These are phyloP conservation scores for Hypoxylon sp. DNA, from an alignment of 2,329 filamentous ascomycete genomes.

Conservation along the genomic window DNA sequence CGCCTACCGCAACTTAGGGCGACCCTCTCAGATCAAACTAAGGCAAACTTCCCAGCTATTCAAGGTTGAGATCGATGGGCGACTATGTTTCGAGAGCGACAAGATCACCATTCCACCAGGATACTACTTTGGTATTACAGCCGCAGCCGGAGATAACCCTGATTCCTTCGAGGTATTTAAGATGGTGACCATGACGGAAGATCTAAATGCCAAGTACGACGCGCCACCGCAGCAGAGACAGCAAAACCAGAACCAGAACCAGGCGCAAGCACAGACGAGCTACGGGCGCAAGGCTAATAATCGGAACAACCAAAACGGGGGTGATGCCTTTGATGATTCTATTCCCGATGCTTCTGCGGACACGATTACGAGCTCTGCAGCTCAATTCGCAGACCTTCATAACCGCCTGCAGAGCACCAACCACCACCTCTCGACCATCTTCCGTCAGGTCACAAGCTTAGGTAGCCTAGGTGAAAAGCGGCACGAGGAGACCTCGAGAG, in stretches of 20 bases:
- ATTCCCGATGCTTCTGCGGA: conserved; percentile 64
- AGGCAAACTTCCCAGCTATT: conserved; percentile 74
- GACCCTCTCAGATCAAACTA: conserved; percentile 83
- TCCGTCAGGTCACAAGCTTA: conserved; percentile 67
- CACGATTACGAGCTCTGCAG: conserved; percentile 62
- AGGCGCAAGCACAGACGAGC: conserved; percentile 49
- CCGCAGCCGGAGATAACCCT: conserved; percentile 88
- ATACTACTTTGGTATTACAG: conserved; percentile 89
- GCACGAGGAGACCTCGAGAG: conserved; percentile 66
- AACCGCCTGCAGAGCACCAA: conserved; percentile 81
- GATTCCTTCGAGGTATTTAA: conserved; percentile 97
- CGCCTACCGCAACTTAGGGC: conserved; percentile 89
- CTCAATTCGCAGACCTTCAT: conserved; percentile 87
- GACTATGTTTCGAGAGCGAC: conserved; percentile 84
- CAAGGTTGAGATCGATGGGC: conserved; percentile 83
- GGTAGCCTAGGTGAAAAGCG: conserved; percentile 67
- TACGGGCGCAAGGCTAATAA: conserved; percentile 45
- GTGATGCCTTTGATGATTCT: conserved; percentile 56
- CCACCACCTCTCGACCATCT: conserved; percentile 75
- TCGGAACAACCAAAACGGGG: conserved; percentile 44
- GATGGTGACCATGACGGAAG: conserved; percentile 77
- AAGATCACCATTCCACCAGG: conserved; percentile 83
- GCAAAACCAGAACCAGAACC: conserved; percentile 54
- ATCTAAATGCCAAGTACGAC: conserved; percentile 53
- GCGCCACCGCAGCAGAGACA: conserved; percentile 51